Percentiles rank a stretch among this genome's conserved stretches.
These are phyloP conservation scores for Vitis labrusca DNA, from an alignment of 164 flowering plant genomes.

Conservation along the genomic window DNA sequence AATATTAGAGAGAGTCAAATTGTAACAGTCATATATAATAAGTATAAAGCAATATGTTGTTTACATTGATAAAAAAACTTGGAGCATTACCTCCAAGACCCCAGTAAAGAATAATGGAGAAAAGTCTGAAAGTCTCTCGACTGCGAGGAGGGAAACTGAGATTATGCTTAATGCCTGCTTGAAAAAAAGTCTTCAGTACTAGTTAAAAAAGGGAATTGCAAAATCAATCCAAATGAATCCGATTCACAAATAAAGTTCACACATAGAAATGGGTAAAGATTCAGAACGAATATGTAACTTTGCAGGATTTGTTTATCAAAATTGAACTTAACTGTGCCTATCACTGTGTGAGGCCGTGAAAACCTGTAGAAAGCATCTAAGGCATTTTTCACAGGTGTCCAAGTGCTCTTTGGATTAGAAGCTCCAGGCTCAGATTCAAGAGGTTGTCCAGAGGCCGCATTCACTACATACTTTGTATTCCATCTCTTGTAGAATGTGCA, in stretches of 20 bases:
- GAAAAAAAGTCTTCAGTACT: constrained; percentile 12
- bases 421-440: constrained; percentile 58
- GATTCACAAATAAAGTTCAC: constrained; percentile 2
- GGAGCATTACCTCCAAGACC: constrained; percentile 59
- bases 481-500: constrained; percentile 14
- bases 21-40: constrained; percentile 2
- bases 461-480: constrained; percentile 22
- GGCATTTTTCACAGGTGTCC: constrained; percentile 32
- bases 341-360: constrained; percentile 89
- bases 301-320: not conserved
- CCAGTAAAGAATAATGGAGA: constrained; percentile 75
- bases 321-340: constrained; percentile 82
- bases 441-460: constrained; percentile 57
- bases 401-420: constrained; percentile 27
- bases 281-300: not conserved
- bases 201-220: too few relatives aligned
- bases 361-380: constrained; percentile 78
- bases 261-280: not conserved
- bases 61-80: constrained; percentile 12
- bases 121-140: constrained; percentile 71
- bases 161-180: constrained; percentile 81
- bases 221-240: constrained; percentile 1
- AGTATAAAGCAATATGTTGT: not conserved
- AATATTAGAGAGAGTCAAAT: not conserved
- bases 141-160: constrained; percentile 94